Percentiles rank a stretch among this genome's conserved stretches.
phyloP scores from a whole-genome alignment of 441 rosid species.

The Raphanus hybrid region DNA sequence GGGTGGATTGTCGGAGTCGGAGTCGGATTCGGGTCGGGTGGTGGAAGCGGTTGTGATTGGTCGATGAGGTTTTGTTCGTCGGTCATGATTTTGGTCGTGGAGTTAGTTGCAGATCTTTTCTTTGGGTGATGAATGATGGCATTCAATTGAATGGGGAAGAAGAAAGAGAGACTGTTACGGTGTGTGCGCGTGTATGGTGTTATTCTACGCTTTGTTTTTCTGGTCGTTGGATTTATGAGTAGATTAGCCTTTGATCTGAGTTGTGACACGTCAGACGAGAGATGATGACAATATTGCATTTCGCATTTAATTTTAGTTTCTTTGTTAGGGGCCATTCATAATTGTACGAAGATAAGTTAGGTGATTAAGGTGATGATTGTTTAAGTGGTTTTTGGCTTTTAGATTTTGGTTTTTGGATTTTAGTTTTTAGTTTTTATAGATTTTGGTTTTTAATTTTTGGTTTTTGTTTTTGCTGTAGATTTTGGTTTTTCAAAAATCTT shows the following conservation, averaged over 20 bases:
- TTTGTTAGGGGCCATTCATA: conserved; percentile 3
- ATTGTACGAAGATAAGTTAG: conserved; percentile 14
- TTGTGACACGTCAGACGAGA: conserved; percentile 22
- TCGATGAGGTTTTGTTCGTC: conserved; percentile 55
- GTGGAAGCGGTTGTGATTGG: conserved; percentile 47
- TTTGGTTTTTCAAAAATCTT: no score
- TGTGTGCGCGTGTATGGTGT: conserved; percentile 27
- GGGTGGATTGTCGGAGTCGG: conserved; percentile 67
- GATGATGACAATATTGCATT: neutral
- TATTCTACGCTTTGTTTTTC: neutral
- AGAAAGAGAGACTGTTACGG: neutral
- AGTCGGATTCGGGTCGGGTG: conserved; percentile 46
- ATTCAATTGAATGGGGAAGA: conserved; percentile 28
- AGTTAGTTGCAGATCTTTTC: conserved; percentile 45
- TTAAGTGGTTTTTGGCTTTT: no score
- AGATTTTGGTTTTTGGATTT: no score
- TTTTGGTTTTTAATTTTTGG: no score
- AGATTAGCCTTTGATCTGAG: conserved; percentile 16
- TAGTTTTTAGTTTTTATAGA: no score
- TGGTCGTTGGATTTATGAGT: conserved; percentile 34
- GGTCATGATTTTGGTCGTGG: conserved; percentile 53
- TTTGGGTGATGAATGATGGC: conserved; percentile 38
- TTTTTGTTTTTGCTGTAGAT: no score
- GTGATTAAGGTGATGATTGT: no score
- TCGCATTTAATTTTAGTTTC: neutral